Evolutionary conservation across 805 yeast species (phyloP), one percentile per base, ranked within the genome.

Genomic region (Starmerella bombi): DNA sequence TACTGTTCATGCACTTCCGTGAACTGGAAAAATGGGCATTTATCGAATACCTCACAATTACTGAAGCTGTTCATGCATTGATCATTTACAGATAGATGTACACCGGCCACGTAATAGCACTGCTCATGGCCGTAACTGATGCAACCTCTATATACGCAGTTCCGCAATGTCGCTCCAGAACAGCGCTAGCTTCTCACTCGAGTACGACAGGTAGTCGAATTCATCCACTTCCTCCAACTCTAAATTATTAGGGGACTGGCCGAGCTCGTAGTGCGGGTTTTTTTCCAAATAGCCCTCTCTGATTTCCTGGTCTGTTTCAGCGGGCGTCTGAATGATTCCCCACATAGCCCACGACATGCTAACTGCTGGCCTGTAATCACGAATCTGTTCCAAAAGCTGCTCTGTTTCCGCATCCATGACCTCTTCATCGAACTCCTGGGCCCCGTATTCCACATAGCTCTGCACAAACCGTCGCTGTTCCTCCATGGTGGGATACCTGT

Each of bases 311-410:
- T 57, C 37, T 52, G 37, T n/a, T 64, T 67, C 37, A 61, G 60
- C 57, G 15, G 74, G 84, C 49, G 79, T 75, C 58, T 83, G 93
- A 25, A 91, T 71, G 32, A 91, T 69, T 1, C 94, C 97, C 98
- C 98, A 88, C 21, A 86, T 56, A 4, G 79, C 70, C 98, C 98
- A 88, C 55, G 70, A 73, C 8, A 81, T 65, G 36, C 79, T 79
- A 18, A 74, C 88, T 0, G 83, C 65, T 1, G 93, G 75, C 53
- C 95, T 70, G 94, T 96, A 88, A 40, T 67, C 66, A 2, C 73
- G 62, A 23, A 77, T 70, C 46, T 82, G 83, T 50, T 78, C 74
- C 53, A 72, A 73, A 32, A 84, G 58, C 36, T 63, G 58, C 37
- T 67, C 70, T 10, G 77, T 66, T 30, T 64, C 66, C 3, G 57